Conservation (phyloP, 2,329 filamentous ascomycete species). For the Allantophomopsis cytisporea region DNA sequence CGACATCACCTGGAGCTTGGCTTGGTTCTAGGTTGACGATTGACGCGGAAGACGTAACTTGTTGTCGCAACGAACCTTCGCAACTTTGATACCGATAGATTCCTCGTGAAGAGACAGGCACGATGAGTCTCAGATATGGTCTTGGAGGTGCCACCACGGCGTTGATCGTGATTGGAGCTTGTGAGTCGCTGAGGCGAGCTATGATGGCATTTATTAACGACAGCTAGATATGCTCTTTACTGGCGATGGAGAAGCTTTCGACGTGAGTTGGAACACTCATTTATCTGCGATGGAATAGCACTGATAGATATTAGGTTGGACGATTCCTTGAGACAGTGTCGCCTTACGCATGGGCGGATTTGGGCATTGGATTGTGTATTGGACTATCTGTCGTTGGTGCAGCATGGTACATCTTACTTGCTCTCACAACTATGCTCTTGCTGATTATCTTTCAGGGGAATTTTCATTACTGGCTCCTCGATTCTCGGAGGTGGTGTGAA, state of each 20-base stretch:
- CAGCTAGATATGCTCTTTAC: constrained; percentile 92
- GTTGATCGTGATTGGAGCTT: constrained; percentile 62
- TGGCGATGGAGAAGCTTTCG: constrained; percentile 89
- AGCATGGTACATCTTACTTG: constrained; percentile 61
- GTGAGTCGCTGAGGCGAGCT: constrained; percentile 37
- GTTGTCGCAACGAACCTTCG: too few species aligned
- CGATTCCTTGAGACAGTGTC: constrained; percentile 89
- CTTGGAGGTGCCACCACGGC: constrained; percentile 54
- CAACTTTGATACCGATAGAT: too few species aligned
- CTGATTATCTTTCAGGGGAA: constrained; percentile 53
- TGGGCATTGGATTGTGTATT: constrained; percentile 90
- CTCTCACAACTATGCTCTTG: too few species aligned
- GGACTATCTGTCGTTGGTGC: constrained; percentile 92
- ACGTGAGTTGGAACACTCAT: constrained; percentile 40
- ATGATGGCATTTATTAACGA: constrained; percentile 10
- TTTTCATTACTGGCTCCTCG: constrained; percentile 95
- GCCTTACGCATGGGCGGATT: constrained; percentile 82
- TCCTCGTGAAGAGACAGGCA: too few species aligned
- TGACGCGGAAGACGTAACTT: too few species aligned
- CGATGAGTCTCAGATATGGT: constrained; percentile 64
- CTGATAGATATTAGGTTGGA: constrained; percentile 50
- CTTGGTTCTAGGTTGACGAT: constrained; percentile 1
- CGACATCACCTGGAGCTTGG: too few species aligned
- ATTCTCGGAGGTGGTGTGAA: constrained; percentile 95
- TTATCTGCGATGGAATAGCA: constrained; percentile 2